Base-by-base conservation (phyloP, 2,329 filamentous ascomycete genomes). In the Trichoderma sp. region DNA sequence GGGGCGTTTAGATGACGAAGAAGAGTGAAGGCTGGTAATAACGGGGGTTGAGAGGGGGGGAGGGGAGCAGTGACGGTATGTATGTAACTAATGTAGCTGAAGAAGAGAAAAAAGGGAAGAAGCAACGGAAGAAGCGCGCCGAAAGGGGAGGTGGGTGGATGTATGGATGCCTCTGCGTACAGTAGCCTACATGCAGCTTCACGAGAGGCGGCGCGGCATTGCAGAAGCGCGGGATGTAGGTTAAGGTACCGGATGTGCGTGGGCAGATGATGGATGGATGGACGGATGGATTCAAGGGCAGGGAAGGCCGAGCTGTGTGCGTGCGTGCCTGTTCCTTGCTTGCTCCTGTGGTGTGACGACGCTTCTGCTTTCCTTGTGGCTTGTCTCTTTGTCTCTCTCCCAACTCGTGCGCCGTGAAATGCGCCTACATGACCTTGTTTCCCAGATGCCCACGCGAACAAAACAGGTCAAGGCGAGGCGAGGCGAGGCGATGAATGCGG, bases 381-480 rank as follows among this genome's bases (percentile, higher is more conserved):
- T 14, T 39, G 34, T 39, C 34, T 39, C 34, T 39, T 39, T 39
- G 34, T 39, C 34, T 39, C 34, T 39, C 34, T 14, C 34, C 30
- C 30, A 30, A 39, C 34, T 39, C 34, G 12, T 39, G 14, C 34
- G 34, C 34, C 10, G 34, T 39, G 34, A 14, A 14, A 14, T 45
- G 65, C 28, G 50, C 55, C 59, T 62, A 62, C 59, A 62, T 62
- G 48, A 44, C 48, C 50, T 52, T 64, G 43, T 57, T 39, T 39
- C 10, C 34, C 34, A 39, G 10, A 39, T 14, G 12, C 7, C 34
- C 12, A 39, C 34, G 34, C 34, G 34, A 9, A 14, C 34, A 39
- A 39, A 14, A 14, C 5, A 7, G 5, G 7, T 30, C 28, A 9
- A 14, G 34, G 10, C 34, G 34, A 14, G 34, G 34, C 34, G 34